Evolutionary conservation across 768 basidiomycete genomes (phyloP), one percentile per base, ranked within the genome.

Genomic region (Leccinum olivaceopallidum): DNA sequence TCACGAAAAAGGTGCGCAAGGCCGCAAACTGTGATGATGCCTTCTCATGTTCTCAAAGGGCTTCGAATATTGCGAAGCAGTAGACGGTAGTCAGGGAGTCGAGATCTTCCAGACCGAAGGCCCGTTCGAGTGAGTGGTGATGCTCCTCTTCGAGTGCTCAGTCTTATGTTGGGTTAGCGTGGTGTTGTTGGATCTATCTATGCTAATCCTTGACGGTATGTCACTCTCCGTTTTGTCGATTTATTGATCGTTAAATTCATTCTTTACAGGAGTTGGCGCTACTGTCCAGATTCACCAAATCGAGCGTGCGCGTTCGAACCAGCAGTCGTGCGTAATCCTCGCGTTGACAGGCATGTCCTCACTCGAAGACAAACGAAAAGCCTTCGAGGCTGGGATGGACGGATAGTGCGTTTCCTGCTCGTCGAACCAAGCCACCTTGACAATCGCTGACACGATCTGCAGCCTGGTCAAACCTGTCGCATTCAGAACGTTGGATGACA

Each of bases 391-490:
- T 55, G 95, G 95, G 1, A 94, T 98, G 55, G 92, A 97, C 65
- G 95, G 95, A 77, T 96, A 96, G 94, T 95, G 69, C 64, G 92
- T 71, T 54, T 86, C n/a, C 8, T 50, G 6, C 10, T 4, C 10
- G 8, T 30, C 6, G n/a, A 57, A 6, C 6, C 5, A 4, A 26
- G 5, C 9, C 16, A 4, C 24, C 39, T 44, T 10, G 59, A 49
- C 18, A 10, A 28, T 56, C 42, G 18, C 24, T 60, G 22, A 65
- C 48, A 26, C 44, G 26, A 34, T 16, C 49, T 63, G 0, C 63
- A 95, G 94, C 69, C 83, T 96, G 20, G 92, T 97, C 59, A 98
- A 98, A 74, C 95, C 95, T 12, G 94, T 98, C 20, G 91, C 92
- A n/a, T 91, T 98, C 77, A 93, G 89, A 69, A 94, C 88, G 16